Conservation (phyloP, 2,329 filamentous ascomycete genomes). For the Apiospora pterosperma region DNA sequence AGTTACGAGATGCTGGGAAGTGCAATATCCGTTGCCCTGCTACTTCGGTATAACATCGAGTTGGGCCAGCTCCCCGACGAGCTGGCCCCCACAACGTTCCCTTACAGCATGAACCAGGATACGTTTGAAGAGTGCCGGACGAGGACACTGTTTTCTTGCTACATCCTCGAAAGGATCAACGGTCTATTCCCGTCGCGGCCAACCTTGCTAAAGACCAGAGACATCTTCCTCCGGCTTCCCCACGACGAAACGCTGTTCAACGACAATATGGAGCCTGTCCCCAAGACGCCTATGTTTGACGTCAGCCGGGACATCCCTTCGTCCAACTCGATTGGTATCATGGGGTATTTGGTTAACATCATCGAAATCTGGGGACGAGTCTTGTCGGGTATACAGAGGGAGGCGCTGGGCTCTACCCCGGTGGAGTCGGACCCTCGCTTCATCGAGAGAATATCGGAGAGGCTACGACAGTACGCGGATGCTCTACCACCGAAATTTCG, state of each 20-base stretch:
- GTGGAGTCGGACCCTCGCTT: slow-evolving; percentile 6
- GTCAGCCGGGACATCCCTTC: slow-evolving; percentile 30
- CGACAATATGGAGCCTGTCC: slow-evolving; percentile 43
- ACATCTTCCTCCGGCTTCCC: slow-evolving; percentile 66
- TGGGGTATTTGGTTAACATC: slow-evolving; percentile 61
- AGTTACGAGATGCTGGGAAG: slow-evolving; percentile 63
- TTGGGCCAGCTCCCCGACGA: slow-evolving; percentile 41
- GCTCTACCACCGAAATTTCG: slow-evolving; percentile 5
- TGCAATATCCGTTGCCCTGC: slow-evolving; percentile 57
- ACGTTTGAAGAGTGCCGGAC: slow-evolving; percentile 64
- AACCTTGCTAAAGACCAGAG: slow-evolving; percentile 57
- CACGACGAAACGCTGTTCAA: slow-evolving; percentile 61
- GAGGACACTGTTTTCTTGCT: slow-evolving; percentile 70
- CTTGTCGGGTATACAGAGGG: background rate
- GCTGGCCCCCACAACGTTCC: slow-evolving; percentile 35
- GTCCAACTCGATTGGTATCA: slow-evolving; percentile 40
- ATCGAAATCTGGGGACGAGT: slow-evolving; percentile 56
- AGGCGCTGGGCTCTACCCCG: slow-evolving; percentile 4
- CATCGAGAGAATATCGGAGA: slow-evolving; percentile 6
- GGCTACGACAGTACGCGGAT: slow-evolving; percentile 8
- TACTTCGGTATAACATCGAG: slow-evolving; percentile 63
- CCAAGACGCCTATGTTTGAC: slow-evolving; percentile 59
- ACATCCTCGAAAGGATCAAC: slow-evolving; percentile 65
- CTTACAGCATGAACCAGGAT: slow-evolving; percentile 54
- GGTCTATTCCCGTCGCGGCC: slow-evolving; percentile 52